phyloP scores from a whole-genome alignment of 1,139 yeast species.

The Diutina ranongensis region DNA sequence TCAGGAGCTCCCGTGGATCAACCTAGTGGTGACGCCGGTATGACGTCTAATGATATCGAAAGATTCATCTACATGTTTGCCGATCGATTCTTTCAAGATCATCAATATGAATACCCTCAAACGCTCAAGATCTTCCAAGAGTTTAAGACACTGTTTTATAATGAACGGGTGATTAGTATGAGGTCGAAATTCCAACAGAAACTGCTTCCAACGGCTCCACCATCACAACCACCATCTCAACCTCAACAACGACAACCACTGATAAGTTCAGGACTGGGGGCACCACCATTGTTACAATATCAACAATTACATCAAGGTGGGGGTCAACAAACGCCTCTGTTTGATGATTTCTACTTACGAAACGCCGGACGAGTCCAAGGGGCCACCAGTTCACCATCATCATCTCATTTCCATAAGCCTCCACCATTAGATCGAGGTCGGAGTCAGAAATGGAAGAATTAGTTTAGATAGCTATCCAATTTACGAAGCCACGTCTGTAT shows the following conservation, averaged over 20 bases:
- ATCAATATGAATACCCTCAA: slow-evolving; percentile 35
- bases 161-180: slow-evolving; percentile 32
- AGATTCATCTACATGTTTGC: slow-evolving; percentile 37
- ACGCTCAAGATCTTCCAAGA: slow-evolving; percentile 38
- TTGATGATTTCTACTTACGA: background rate
- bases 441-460: background rate
- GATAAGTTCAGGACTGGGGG: background rate
- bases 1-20: background rate
- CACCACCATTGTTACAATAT: slow-evolving; percentile 2
- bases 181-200: slow-evolving; percentile 10
- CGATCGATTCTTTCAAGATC: slow-evolving; percentile 34
- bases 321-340: background rate
- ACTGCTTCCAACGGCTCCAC: background rate
- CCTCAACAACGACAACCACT: background rate
- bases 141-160: slow-evolving; percentile 38
- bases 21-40: slow-evolving; percentile 11
- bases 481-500: no score
- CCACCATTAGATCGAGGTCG: slow-evolving; percentile 1
- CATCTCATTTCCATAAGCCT: background rate
- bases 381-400: background rate
- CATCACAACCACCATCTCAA: background rate
- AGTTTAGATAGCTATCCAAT: no score
- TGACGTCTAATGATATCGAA: slow-evolving; percentile 35
- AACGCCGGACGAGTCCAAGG: background rate
- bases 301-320: background rate